Conservation (phyloP, 2,329 filamentous ascomycete genomes). For the Nemania abortiva region DNA sequence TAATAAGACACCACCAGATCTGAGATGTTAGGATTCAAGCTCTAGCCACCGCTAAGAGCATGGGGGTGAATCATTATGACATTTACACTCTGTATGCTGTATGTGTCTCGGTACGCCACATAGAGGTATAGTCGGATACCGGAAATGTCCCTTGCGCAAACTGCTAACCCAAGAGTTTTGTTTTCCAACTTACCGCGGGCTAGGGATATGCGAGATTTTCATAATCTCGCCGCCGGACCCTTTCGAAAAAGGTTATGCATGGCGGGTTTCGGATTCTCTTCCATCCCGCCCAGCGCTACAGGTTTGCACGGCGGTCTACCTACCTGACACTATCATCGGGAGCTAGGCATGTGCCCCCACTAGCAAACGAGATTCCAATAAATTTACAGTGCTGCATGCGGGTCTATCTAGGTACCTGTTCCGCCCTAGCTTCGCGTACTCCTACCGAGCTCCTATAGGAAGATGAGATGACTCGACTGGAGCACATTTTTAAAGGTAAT, state of each 20-base stretch:
- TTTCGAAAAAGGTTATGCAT: conserved; percentile 6
- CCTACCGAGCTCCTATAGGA: neutral
- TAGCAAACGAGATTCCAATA: neutral
- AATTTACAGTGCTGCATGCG: neutral
- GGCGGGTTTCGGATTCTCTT: conserved; percentile 20
- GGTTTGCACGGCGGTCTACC: neutral
- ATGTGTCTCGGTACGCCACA: neutral
- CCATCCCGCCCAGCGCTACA: neutral
- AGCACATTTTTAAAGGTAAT: neutral
- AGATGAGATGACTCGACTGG: neutral
- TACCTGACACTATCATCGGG: conserved; percentile 6
- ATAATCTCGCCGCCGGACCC: neutral
- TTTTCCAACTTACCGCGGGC: neutral
- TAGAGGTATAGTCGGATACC: neutral
- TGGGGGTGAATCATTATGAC: neutral
- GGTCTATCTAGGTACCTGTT: neutral
- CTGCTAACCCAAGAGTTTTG: neutral
- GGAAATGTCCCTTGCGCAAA: neutral
- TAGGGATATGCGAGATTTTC: conserved; percentile 5
- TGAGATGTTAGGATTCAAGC: conserved; percentile 9
- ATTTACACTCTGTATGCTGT: neutral
- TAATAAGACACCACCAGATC: conserved; percentile 9
- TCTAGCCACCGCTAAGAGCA: neutral
- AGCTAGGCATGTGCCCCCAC: conserved; percentile 9
- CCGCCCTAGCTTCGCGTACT: neutral